Conservation (phyloP, 176 grass and related monocot species). For the Carex cristatella region DNA sequence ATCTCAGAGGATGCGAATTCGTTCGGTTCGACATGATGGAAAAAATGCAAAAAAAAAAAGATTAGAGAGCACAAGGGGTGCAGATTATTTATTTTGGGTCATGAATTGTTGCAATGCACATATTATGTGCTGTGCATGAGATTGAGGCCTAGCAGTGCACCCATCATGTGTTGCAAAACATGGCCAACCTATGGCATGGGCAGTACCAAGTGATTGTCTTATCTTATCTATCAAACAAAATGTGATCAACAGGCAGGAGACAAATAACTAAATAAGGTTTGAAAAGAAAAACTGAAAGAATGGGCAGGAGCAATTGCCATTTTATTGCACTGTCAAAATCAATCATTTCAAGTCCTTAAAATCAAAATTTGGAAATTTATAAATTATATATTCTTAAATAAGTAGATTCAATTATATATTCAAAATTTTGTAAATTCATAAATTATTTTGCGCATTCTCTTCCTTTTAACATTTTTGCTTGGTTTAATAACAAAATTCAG, state of each 20-base stretch:
- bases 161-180: background rate
- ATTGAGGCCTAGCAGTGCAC: background rate
- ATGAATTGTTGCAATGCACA: background rate
- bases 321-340: background rate
- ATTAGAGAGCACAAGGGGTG: no score
- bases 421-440: no score
- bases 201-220: background rate
- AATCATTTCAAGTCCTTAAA: background rate
- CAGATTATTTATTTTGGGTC: background rate
- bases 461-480: no score
- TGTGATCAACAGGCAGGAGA: background rate
- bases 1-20: no score
- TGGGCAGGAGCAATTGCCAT: background rate
- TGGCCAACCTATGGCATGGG: background rate
- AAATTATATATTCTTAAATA: background rate
- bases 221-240: background rate
- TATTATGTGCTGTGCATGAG: background rate
- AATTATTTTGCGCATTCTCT: no score
- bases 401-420: no score
- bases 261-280: background rate
- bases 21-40: no score
- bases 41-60: no score
- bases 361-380: background rate
- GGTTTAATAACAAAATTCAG: no score
- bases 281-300: background rate